phyloP scores from a whole-genome alignment of 1,284 basidiomycete species.

The Cutaneotrichosporon curvatum region DNA sequence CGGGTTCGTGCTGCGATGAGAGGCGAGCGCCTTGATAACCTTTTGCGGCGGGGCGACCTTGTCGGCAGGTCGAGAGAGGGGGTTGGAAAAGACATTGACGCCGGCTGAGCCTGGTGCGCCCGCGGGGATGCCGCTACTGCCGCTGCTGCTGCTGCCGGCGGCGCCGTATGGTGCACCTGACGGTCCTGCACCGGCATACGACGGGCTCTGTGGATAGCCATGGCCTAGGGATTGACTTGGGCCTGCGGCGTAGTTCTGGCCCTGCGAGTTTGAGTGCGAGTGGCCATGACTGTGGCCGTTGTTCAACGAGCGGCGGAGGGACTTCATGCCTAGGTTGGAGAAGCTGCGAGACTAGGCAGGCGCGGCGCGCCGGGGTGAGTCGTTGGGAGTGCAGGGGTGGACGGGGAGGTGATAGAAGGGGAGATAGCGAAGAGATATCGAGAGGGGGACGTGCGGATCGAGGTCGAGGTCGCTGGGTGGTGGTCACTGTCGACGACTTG shows the following conservation, averaged over 20 bases:
- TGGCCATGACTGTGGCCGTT: slow-evolving; percentile 45
- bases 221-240: neutral
- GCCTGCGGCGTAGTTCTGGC: neutral
- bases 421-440: too few species aligned
- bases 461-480: too few species aligned
- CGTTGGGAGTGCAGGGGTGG: too few species aligned
- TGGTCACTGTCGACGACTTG: too few species aligned
- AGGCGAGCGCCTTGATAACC: slow-evolving; percentile 78
- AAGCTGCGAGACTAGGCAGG: too few species aligned
- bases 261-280: slow-evolving; percentile 8
- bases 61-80: slow-evolving; percentile 58
- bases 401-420: too few species aligned
- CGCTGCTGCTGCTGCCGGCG: too few species aligned
- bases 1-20: slow-evolving; percentile 65
- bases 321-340: slow-evolving; percentile 79
- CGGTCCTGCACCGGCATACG: slow-evolving; percentile 10
- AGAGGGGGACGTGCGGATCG: too few species aligned
- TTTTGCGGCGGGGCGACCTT: slow-evolving; percentile 82
- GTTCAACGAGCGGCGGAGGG: slow-evolving; percentile 72
- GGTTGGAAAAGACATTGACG: slow-evolving; percentile 48
- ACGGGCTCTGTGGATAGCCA: neutral
- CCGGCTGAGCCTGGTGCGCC: slow-evolving; percentile 5
- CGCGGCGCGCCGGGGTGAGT: too few species aligned
- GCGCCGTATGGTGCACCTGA: neutral
- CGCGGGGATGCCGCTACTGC: too few species aligned